Conservation (phyloP, 257 asterid genomes). For the Fraxinus americana region DNA sequence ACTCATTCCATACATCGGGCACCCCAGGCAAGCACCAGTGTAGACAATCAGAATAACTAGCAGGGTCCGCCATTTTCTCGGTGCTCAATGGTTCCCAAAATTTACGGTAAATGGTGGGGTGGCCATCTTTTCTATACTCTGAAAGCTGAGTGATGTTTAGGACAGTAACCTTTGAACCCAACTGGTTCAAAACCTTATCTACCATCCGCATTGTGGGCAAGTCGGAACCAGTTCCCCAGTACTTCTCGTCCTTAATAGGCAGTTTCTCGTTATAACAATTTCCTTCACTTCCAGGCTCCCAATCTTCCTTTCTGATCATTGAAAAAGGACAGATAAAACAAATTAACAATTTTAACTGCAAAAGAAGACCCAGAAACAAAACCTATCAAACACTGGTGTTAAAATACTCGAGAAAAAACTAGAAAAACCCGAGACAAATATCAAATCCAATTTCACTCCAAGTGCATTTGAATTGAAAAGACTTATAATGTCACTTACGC, state of each 20-base stretch:
- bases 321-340: not conserved
- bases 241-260: constrained; percentile 56
- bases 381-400: not conserved
- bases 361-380: not conserved
- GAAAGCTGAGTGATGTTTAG: constrained; percentile 88
- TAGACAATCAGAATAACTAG: constrained; percentile 82
- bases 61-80: constrained; percentile 56
- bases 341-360: not conserved
- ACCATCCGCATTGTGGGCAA: constrained; percentile 76
- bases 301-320: constrained; percentile 63
- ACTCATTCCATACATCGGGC: constrained; percentile 88
- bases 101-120: constrained; percentile 85
- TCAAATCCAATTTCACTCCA: not conserved
- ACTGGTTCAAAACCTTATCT: constrained; percentile 49
- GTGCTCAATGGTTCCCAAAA: constrained; percentile 84
- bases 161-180: constrained; percentile 63
- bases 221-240: constrained; percentile 81
- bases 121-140: constrained; percentile 88
- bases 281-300: constrained; percentile 79
- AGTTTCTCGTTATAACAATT: constrained; percentile 74
- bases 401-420: not conserved
- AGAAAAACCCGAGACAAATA: not conserved
- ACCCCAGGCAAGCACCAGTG: constrained; percentile 99
- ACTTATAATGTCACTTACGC: constrained; percentile 39
- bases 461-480: constrained; percentile 4